Base-by-base conservation (phyloP, 116 monocot species). In the Zostera marina region DNA sequence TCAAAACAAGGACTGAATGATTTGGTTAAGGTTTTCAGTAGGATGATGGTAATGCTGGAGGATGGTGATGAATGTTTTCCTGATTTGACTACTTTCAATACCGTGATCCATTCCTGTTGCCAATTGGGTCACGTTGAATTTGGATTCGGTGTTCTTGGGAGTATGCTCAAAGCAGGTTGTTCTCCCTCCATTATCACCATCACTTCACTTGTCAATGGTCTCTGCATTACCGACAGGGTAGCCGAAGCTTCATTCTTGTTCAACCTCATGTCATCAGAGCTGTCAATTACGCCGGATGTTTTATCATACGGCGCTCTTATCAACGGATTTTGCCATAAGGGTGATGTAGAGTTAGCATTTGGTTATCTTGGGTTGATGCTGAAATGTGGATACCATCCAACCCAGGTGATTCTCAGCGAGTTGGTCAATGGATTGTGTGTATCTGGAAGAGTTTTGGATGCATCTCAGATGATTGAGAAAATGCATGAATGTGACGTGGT, bases 61-160 rank as follows among this genome's bases (percentile, higher is more conserved):
- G 42, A n/a, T 7, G 45, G 22, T 44, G 56, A 41, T 65, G 9
- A 17, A 41, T 65, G 45, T n/a, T 3, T 12, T 42, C 65, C 65
- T 23, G 65, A 65, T 65, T 20, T 32, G 13, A 7, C 56, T 0
- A 65, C 65, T 5, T 65, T 45, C 45, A 65, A 54, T 25, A 55
- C 65, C 3, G 44, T 74, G n/a, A 56, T 77, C 6, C 52, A 71
- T 60, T 73, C 59, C 42, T 54, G 41, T 16, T 40, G 66, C 51
- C 63, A 51, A 2, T 32, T 53, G 53, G 41, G 47, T 4, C 22
- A 41, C 0, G 2, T 60, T 5, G 73, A 70, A 25, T 25, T 70
- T 13, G 65, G 53, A 2, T 65, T 81, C 11, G 63, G 56, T 4
- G 22, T 74, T 38, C 32, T 81, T 21, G 81, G 64, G 5, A 41